Conservation (phyloP, 257 asterid genomes). For the Lantana camara region DNA sequence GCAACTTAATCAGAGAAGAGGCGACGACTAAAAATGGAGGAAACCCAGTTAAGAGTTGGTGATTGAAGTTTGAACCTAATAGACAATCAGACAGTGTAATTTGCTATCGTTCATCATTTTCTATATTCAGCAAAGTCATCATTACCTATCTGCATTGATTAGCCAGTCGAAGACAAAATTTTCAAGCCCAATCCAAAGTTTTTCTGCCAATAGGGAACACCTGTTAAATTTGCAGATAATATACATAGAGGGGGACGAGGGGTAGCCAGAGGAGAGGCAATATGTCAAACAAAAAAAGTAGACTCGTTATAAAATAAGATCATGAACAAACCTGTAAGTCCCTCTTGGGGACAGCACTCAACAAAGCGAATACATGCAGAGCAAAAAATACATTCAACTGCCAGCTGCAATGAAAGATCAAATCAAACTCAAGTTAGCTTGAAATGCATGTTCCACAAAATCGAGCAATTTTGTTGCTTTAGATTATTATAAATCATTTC, state of each 20-base stretch:
- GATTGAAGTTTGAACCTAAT: conserved; percentile 14
- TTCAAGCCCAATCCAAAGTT: conserved; percentile 97
- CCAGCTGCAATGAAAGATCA: conserved; percentile 64
- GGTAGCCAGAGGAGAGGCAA: conserved; percentile 20
- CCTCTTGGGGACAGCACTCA: conserved; percentile 99
- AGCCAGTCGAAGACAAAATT: conserved; percentile 99
- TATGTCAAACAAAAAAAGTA: conserved; percentile 16
- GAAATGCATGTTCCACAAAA: conserved; percentile 14
- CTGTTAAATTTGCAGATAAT: conserved; percentile 27
- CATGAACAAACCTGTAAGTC: conserved; percentile 81
- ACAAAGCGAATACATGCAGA: conserved; percentile 99
- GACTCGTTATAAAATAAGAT: conserved; percentile 21
- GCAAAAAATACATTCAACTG: conserved; percentile 99
- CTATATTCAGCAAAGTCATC: conserved; percentile 22
- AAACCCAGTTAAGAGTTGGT: neutral
- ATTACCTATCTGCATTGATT: conserved; percentile 96
- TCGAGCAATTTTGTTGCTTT: conserved; percentile 9
- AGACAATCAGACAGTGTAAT: conserved; percentile 1
- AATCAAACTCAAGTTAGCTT: conserved; percentile 23
- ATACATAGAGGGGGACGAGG: neutral
- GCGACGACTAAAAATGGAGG: conserved; percentile 15
- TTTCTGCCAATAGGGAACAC: conserved; percentile 60
- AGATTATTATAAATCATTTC: neutral
- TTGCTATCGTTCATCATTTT: conserved; percentile 23
- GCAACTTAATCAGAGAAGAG: conserved; percentile 26